Base-by-base conservation (phyloP, 1,284 basidiomycete genomes). In the Phlebopus sp. region DNA sequence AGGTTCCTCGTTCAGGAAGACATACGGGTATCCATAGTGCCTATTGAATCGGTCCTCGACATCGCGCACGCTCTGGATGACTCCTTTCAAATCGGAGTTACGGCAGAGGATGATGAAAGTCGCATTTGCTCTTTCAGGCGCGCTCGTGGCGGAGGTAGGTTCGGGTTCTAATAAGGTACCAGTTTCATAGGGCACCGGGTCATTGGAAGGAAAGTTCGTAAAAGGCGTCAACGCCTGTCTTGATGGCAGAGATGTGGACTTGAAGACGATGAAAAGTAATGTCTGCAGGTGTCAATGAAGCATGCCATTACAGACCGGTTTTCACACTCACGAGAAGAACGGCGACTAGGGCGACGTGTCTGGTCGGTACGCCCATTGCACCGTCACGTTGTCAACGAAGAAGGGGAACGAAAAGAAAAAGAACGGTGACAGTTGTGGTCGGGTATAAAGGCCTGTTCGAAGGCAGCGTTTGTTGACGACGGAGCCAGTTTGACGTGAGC, bases 1-100 rank as follows among this genome's bases (percentile, higher is more conserved):
- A 1, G 77, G 76, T 45, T 83, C 79, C 31, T 90, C 86, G 59
- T 89, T 88, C 42, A 89, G 65, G 55, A 89, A 79, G 4, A 88
- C 81, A 69, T 81, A 89, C 5, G 86, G 84, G 59, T 90, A 90
- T 38, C 75, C 64, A 47, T 75, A 76, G 52, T 76, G 71, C 49
- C 71, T 70, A 62, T 89, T 89, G 69, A 89, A 84, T 4, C 78
- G 68, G 48, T 81, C 77, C 58, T 83, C 81, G 44, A 79, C 60
- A 31, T 76, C 73, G 51, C 71, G 72, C 41, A 84, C 73, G 51
- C 74, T 80, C 15, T 69, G 68, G 21, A 84, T 68, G 15, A 82
- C 74, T 4, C 76, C 76, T 50, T 75, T 72, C 17, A 89, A 59
- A 55, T 78, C 76, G 18, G 56, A 69, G 50, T 69, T 69, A 45